phyloP scores from a whole-genome alignment of 2,329 filamentous ascomycete genomes.

The Botrytis elliptica region DNA sequence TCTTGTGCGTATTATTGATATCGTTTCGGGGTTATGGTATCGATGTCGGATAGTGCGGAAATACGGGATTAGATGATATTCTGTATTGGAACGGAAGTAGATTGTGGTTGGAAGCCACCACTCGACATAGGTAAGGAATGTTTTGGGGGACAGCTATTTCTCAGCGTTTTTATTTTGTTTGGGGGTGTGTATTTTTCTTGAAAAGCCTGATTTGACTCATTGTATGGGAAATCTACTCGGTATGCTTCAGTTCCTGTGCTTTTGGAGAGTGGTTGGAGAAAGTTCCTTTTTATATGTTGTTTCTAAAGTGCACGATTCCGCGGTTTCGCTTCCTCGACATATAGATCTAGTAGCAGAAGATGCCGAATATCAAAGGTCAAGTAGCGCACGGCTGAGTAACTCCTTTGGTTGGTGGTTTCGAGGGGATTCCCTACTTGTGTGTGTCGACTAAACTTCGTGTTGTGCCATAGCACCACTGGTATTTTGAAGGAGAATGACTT shows the following conservation, averaged over 20 bases:
- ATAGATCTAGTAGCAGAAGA: not conserved
- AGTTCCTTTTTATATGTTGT: not conserved
- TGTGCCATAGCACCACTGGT: not conserved
- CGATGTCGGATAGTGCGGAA: too few species aligned
- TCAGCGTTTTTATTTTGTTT: not conserved
- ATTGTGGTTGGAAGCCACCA: too few species aligned
- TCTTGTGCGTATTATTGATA: not conserved
- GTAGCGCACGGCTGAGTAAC: not conserved
- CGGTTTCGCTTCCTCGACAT: too few species aligned
- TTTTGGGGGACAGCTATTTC: too few species aligned
- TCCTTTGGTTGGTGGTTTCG: not conserved
- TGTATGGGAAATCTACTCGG: too few species aligned
- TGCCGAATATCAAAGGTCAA: not conserved
- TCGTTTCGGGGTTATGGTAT: not conserved
- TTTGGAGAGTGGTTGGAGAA: not conserved
- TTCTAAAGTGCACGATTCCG: not conserved
- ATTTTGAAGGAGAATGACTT: not conserved
- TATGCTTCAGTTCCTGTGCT: too few species aligned
- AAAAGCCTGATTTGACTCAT: too few species aligned
- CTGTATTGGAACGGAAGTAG: not conserved
- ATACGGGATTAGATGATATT: not conserved
- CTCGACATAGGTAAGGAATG: not conserved
- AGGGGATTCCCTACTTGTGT: not conserved
- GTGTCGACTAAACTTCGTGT: not conserved
- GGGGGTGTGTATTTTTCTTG: too few species aligned